phyloP scores from a whole-genome alignment of 345 rosid genomes.

The Lenwebbia sp. region DNA sequence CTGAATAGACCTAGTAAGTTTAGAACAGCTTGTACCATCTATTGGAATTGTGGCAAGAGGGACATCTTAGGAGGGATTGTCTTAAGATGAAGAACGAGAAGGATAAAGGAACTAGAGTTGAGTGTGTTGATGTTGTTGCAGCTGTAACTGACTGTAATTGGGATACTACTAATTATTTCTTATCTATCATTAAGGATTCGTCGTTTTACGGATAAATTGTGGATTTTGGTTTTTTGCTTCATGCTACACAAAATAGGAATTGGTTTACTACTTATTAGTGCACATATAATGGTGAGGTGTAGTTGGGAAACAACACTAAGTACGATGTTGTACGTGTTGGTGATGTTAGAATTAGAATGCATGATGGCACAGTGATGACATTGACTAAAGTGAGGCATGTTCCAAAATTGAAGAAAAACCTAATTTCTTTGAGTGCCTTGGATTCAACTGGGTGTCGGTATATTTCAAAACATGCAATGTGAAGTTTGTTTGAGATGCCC shows the following conservation, averaged over 20 bases:
- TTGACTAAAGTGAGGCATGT: not conserved
- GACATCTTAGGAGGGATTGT: not conserved
- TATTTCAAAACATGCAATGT: not conserved
- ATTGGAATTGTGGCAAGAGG: not conserved
- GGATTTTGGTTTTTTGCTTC: not conserved
- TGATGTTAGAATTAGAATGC: not conserved
- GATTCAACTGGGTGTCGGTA: not conserved
- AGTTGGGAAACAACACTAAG: not conserved
- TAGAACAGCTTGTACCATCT: rapidly evolving
- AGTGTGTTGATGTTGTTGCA: not conserved
- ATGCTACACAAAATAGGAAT: not conserved
- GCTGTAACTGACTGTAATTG: not conserved
- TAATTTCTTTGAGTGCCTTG: not conserved
- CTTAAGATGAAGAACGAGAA: not conserved
- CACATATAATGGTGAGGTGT: not conserved
- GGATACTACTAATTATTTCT: not conserved
- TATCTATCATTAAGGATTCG: not conserved
- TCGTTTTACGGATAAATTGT: not conserved
- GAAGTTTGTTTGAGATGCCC: not conserved
- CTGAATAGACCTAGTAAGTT: rapidly evolving
- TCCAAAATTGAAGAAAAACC: not conserved
- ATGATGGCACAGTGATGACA: not conserved
- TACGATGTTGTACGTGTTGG: not conserved
- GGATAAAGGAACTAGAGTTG: not conserved
- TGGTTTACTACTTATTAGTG: not conserved